Evolutionary conservation across 1,284 basidiomycete genomes (phyloP).

Genomic region (Ceraceosorus guamensis): DNA sequence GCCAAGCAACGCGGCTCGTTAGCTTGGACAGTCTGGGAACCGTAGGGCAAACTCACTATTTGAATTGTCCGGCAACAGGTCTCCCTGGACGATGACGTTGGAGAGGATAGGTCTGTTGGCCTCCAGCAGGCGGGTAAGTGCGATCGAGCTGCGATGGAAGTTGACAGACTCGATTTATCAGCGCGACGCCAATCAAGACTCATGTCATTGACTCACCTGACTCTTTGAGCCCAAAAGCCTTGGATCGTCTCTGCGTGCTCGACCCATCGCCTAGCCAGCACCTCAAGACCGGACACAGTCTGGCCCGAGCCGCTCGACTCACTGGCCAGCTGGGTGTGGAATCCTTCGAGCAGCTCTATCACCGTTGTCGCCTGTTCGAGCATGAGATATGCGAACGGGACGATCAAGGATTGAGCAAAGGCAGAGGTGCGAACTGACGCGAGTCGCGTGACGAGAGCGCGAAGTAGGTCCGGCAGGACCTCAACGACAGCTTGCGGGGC

Average conservation of each 20-base stretch:
- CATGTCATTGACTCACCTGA: constrained; percentile 11
- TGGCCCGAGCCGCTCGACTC: constrained; percentile 52
- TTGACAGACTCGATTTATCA: no score
- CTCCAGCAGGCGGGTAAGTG: constrained; percentile 67
- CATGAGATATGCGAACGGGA: constrained; percentile 88
- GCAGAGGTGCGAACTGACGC: constrained; percentile 74
- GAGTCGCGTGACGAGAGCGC: constrained; percentile 74
- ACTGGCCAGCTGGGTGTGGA: neutral
- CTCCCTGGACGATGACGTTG: constrained; percentile 74
- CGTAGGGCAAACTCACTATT: constrained; percentile 12
- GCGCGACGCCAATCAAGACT: neutral
- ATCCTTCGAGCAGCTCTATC: constrained; percentile 41
- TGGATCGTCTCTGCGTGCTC: constrained; percentile 89
- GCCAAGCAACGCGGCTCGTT: no score
- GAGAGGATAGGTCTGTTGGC: constrained; percentile 62
- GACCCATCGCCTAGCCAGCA: constrained; percentile 81
- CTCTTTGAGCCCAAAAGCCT: constrained; percentile 65
- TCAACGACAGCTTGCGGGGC: constrained; percentile 69
- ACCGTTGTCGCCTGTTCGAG: constrained; percentile 62
- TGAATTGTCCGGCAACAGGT: constrained; percentile 58
- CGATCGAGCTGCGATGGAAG: constrained; percentile 59
- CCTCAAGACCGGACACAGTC: constrained; percentile 58
- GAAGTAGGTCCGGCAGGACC: constrained; percentile 75
- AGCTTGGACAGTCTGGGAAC: no score
- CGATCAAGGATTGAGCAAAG: constrained; percentile 71